Evolutionary conservation across 441 rosid species (phyloP).

Genomic region (Populus hybrid): DNA sequence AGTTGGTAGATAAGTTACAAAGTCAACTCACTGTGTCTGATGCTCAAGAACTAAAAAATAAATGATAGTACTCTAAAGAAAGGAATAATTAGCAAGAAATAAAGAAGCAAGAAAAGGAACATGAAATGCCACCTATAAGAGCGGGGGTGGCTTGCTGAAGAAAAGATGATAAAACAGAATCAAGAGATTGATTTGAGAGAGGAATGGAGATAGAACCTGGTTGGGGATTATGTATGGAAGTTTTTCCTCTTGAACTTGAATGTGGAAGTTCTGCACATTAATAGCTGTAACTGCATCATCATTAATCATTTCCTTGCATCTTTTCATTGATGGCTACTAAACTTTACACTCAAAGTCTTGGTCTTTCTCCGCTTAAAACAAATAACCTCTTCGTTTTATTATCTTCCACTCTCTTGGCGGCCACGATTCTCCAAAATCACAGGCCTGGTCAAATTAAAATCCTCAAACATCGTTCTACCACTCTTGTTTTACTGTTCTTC

Average conservation of each 20-base stretch:
- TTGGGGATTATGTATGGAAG: conserved; percentile 27
- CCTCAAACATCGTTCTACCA: neutral
- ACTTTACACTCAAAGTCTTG: neutral
- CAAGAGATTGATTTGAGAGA: too few species aligned
- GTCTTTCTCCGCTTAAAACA: neutral
- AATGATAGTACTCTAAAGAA: neutral
- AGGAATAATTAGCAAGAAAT: neutral
- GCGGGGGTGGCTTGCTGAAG: neutral
- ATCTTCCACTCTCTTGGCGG: conserved; percentile 17
- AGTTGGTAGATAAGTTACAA: neutral
- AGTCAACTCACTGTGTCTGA: conserved; percentile 10
- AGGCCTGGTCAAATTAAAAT: neutral
- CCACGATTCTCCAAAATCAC: neutral
- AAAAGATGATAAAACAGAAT: too few species aligned
- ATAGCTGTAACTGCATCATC: neutral
- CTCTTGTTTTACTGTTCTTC: neutral
- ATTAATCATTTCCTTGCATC: conserved; percentile 10
- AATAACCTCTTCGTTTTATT: neutral
- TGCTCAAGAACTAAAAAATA: neutral
- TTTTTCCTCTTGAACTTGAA: conserved; percentile 31
- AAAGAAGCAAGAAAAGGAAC: neutral
- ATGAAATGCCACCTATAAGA: neutral
- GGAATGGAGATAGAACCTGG: too few species aligned
- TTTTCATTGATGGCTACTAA: conserved; percentile 9
- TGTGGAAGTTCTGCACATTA: conserved; percentile 26